Conservation (phyloP, 169 alveolate genomes). For the Plasmodium gallinaceum region DNA sequence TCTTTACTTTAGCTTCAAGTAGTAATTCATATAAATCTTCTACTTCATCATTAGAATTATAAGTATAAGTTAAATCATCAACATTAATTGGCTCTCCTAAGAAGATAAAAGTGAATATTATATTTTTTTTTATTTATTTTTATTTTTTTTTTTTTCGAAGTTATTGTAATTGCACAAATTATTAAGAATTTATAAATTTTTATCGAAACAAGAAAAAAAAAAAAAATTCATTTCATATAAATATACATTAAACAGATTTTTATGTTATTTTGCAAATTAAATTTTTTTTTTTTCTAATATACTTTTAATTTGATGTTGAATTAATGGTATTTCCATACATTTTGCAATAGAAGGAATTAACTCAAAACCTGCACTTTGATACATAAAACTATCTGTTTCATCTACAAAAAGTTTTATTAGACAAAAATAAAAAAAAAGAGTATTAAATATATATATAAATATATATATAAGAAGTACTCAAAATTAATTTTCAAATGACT, state of each 20-base stretch:
- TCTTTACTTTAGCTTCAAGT: constrained; percentile 79
- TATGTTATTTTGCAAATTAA: not conserved
- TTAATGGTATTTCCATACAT: constrained; percentile 93
- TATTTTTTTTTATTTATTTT: not conserved
- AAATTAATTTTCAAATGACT: no score
- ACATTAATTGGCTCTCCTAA: constrained; percentile 87
- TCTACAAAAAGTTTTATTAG: constrained; percentile 63
- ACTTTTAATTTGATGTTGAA: constrained; percentile 86
- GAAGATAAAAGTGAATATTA: constrained; percentile 42
- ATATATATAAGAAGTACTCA: not conserved
- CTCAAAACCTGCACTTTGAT: constrained; percentile 96
- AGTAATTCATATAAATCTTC: constrained; percentile 92
- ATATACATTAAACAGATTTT: not conserved
- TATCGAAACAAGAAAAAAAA: not conserved
- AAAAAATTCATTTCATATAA: not conserved
- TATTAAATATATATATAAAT: constrained; percentile 13
- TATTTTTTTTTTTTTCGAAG: not conserved
- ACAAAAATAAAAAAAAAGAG: constrained; percentile 20
- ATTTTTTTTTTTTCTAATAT: constrained; percentile 38
- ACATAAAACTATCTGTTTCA: constrained; percentile 96
- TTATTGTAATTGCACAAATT: not conserved
- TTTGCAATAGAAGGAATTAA: constrained; percentile 94
- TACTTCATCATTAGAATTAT: constrained; percentile 93
- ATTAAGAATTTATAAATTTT: not conserved
- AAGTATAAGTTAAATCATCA: constrained; percentile 88